phyloP scores from a whole-genome alignment of 345 rosid species.

The Rhodamnia rubescens region DNA sequence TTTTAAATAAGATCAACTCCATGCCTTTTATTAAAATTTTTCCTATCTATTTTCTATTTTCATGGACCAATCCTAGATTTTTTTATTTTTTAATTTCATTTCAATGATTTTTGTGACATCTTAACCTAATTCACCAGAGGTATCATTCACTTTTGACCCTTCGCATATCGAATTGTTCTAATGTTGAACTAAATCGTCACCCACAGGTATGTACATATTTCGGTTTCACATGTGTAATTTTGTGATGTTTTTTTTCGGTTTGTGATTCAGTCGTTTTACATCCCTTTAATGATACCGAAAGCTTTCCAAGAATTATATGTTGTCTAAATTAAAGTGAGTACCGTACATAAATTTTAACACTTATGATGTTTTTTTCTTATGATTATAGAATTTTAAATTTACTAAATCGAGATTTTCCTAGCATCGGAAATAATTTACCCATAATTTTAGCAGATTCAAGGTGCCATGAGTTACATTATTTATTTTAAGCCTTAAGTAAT shows the following conservation, averaged over 20 bases:
- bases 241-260: accelerated
- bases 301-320: accelerated
- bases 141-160: neutral
- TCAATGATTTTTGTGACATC: too few species aligned
- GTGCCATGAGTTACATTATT: neutral
- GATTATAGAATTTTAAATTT: neutral
- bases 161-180: neutral
- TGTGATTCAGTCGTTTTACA: neutral
- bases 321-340: neutral
- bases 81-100: neutral
- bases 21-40: too few species aligned
- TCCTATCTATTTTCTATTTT: neutral
- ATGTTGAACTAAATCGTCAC: neutral
- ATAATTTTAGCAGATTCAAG: neutral
- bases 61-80: neutral
- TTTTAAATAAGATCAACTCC: too few species aligned
- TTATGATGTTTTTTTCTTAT: too few species aligned
- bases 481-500: too few species aligned
- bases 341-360: too few species aligned
- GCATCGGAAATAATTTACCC: neutral
- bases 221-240: neutral
- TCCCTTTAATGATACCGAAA: neutral
- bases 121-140: neutral
- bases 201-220: neutral
- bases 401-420: neutral